These are phyloP conservation scores for Saxophila tyrrhenica DNA, from an alignment of 495 filamentous ascomycete genomes.

Conservation along the genomic window DNA sequence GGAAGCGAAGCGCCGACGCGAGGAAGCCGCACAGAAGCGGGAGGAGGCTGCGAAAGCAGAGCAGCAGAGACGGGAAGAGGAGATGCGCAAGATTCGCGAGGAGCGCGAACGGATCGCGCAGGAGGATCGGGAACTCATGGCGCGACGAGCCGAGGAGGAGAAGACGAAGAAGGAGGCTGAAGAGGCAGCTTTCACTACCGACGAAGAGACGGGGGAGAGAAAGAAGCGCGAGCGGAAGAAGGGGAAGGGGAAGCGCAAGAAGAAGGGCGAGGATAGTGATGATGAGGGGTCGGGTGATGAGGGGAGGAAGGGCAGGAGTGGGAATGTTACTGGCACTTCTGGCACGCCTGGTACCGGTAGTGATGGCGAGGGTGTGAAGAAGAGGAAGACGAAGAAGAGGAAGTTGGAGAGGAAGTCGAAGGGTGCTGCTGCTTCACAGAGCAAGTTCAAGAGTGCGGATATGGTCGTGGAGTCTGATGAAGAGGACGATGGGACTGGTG, in stretches of 20 bases:
- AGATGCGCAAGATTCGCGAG: slow-evolving; percentile 64
- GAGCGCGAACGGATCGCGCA: slow-evolving; percentile 72
- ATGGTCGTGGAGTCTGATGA: slow-evolving; percentile 27
- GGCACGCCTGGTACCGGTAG: slow-evolving; percentile 14
- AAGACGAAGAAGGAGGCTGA: slow-evolving; percentile 53
- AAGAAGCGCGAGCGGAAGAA: slow-evolving; percentile 53
- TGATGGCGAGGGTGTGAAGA: slow-evolving; percentile 12
- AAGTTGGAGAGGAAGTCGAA: slow-evolving; percentile 27
- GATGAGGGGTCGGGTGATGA: slow-evolving; percentile 32
- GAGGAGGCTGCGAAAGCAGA: slow-evolving; percentile 59
- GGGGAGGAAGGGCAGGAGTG: slow-evolving; percentile 12
- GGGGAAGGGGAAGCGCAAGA: slow-evolving; percentile 40
- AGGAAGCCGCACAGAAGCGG: slow-evolving; percentile 60
- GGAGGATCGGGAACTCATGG: slow-evolving; percentile 58
- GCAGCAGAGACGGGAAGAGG: slow-evolving; percentile 54
- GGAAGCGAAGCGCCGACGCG: slow-evolving; percentile 60
- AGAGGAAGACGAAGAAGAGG: slow-evolving; percentile 29
- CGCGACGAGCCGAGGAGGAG: slow-evolving; percentile 62
- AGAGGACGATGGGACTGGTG: slow-evolving; percentile 21
- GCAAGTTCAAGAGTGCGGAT: slow-evolving; percentile 31
- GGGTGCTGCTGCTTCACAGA: slow-evolving; percentile 3
- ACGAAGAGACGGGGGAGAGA: slow-evolving; percentile 64
- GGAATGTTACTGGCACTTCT: not conserved
- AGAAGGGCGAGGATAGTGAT: slow-evolving; percentile 53
- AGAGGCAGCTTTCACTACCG: slow-evolving; percentile 49